Base-by-base conservation (phyloP, 441 rosid species). In the Omphalea diandra region DNA sequence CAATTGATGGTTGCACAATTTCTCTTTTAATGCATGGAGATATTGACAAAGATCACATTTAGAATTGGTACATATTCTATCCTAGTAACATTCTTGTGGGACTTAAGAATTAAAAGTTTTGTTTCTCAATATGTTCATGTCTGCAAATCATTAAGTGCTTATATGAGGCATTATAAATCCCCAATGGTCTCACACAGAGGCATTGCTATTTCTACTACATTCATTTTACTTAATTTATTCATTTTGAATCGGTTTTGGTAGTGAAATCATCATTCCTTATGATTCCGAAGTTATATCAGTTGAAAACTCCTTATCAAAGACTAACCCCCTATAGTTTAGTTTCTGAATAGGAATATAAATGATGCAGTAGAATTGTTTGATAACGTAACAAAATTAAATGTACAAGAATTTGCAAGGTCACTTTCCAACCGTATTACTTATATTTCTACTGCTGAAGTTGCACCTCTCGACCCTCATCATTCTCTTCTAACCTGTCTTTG, bases 1-100 rank as follows among this genome's bases (percentile, higher is more conserved):
- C 73, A 24, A 41, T 53, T 70, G 15, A 20, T 73, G 22, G 35
- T 17, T 60, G 67, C 60, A 61, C 54, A 50, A 33, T 64, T 63
- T 50, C 62, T 68, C 24, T 63, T 60, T 57, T 18, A 18, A 65
- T 59, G 47, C 17, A 7, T 40, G n/a, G 26, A 68, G 20, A 26
- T 20, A 32, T 33, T 38, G 35, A 47, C 31, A 12, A 15, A 32
- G 14, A 61, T 65, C 53, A n/a, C n/a, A 59, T 15, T 43, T 14
- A 49, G 65, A 55, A 64, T 17, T 55, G 63, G 62, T 47, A 22
- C 20, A 12, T 63, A 31, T 58, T 64, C 18, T 17, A 22, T 58
- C 54, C 52, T n/a, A n/a, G n/a, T n/a, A 14, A 40, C 22, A 24
- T 11, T 46, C 29, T 26, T 55, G n/a, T 57, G 66, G 29, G 58